phyloP scores from a whole-genome alignment of 768 basidiomycete genomes.

The Psilocybe cyanescens region DNA sequence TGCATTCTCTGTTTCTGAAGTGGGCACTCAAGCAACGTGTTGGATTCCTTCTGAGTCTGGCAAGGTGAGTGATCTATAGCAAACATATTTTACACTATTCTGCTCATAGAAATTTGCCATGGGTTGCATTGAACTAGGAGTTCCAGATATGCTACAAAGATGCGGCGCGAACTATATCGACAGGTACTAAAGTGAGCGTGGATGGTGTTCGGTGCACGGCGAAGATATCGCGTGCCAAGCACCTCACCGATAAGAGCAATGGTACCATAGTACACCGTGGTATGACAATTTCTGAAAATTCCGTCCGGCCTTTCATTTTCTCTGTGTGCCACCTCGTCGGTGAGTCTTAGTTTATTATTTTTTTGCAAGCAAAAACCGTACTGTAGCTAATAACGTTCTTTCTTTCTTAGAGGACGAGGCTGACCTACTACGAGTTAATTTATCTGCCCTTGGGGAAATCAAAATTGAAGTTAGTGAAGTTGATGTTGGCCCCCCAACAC shows the following conservation, averaged over 20 bases:
- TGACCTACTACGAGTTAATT: background rate
- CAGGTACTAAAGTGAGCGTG: slow-evolving; percentile 5
- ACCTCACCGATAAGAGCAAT: background rate
- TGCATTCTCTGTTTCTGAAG: slow-evolving; percentile 9
- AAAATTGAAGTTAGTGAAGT: slow-evolving; percentile 6
- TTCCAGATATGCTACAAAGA: slow-evolving; percentile 14
- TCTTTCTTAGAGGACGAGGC: slow-evolving; percentile 14
- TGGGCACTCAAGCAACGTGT: slow-evolving; percentile 24
- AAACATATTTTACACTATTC: background rate
- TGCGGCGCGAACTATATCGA: background rate
- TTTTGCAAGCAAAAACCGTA: too few species aligned
- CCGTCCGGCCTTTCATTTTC: slow-evolving; percentile 9
- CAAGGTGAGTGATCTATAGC: slow-evolving; percentile 10
- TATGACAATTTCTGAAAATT: background rate
- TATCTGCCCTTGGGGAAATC: slow-evolving; percentile 14
- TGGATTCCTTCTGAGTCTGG: slow-evolving; percentile 31
- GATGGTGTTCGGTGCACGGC: slow-evolving; percentile 8
- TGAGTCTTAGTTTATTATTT: background rate
- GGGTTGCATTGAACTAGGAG: background rate
- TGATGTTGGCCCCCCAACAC: background rate
- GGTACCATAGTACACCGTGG: slow-evolving; percentile 10
- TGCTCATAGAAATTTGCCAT: background rate
- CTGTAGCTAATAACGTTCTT: too few species aligned
- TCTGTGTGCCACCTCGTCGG: slow-evolving; percentile 17
- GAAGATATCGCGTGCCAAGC: background rate